A percentile compares a stretch with the other conserved stretches of the same genome.
These are phyloP conservation scores for Boletellus ananiceps DNA, from an alignment of 768 basidiomycete genomes.

Conservation along the genomic window DNA sequence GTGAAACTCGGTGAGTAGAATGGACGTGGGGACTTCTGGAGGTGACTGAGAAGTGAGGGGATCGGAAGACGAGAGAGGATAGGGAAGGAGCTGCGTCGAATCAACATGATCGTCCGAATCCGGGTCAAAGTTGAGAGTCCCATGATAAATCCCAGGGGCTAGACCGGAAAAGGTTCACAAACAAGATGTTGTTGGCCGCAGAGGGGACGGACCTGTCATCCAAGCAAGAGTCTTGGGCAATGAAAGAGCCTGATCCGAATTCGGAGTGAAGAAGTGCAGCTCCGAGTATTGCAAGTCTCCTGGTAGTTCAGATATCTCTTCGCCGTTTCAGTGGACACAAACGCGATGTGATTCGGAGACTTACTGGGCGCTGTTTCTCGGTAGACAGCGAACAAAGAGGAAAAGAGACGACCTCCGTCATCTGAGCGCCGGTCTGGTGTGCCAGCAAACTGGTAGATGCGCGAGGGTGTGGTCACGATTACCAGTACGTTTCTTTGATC, in stretches of 20 bases:
- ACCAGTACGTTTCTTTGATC: conserved; percentile 65
- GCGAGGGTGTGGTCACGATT: conserved; percentile 77
- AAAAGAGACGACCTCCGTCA: conserved; percentile 73
- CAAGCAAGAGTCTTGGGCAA: conserved; percentile 79
- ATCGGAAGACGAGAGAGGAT: conserved; percentile 44
- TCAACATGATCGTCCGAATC: conserved; percentile 73
- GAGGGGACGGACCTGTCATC: conserved; percentile 68
- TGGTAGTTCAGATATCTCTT: conserved; percentile 90
- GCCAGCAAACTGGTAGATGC: conserved; percentile 90
- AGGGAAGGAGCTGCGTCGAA: conserved; percentile 73
- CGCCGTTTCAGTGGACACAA: conserved; percentile 19
- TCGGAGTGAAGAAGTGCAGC: conserved; percentile 72
- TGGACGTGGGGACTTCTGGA: conserved; percentile 59
- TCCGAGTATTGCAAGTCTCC: conserved; percentile 73
- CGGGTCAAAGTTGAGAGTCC: conserved; percentile 64
- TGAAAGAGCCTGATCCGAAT: conserved; percentile 64
- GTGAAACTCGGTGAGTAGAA: conserved; percentile 89
- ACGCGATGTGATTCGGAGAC: conserved; percentile 23
- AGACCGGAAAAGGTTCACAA: conserved; percentile 1
- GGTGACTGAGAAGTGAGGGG: conserved; percentile 14
- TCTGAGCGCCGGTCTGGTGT: conserved; percentile 61
- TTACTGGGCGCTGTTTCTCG: conserved; percentile 78
- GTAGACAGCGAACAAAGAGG: conserved; percentile 67
- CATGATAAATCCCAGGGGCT: conserved; percentile 91
- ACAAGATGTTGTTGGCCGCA: not conserved